These are phyloP conservation scores for Acorus calamus DNA, from an alignment of 106 monocot genomes.

Conservation along the genomic window DNA sequence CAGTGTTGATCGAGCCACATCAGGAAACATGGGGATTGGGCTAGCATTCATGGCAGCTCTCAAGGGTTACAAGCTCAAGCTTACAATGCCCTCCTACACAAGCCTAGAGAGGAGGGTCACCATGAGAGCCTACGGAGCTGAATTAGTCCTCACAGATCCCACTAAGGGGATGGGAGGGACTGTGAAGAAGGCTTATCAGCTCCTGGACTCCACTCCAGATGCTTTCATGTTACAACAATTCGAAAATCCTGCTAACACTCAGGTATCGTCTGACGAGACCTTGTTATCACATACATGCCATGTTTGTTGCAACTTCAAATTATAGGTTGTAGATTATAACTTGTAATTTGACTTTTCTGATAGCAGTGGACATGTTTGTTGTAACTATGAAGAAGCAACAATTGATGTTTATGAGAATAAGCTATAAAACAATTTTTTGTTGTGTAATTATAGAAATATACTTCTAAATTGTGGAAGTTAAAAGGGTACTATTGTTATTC, in stretches of 20 bases:
- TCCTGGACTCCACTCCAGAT: slow-evolving; percentile 52
- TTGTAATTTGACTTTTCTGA: too few species aligned
- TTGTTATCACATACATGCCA: too few species aligned
- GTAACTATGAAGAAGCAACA: too few species aligned
- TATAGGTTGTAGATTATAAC: too few species aligned
- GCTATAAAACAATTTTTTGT: too few species aligned
- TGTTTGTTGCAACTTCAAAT: too few species aligned
- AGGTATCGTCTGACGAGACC: slow-evolving; percentile 26
- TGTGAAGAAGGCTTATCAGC: slow-evolving; percentile 80
- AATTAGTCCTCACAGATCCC: slow-evolving; percentile 87
- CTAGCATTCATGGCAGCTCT: slow-evolving; percentile 68
- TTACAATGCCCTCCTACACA: slow-evolving; percentile 97
- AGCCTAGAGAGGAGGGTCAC: slow-evolving; percentile 87
- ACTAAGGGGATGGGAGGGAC: slow-evolving; percentile 95
- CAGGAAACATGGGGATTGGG: slow-evolving; percentile 96
- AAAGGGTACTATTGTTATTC: too few species aligned
- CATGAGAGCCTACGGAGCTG: slow-evolving; percentile 87
- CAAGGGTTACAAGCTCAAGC: slow-evolving; percentile 84
- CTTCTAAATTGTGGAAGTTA: too few species aligned
- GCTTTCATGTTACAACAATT: slow-evolving; percentile 95
- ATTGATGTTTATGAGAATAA: too few species aligned
- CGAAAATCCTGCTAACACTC: slow-evolving; percentile 81
- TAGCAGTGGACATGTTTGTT: too few species aligned
- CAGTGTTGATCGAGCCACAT: slow-evolving; percentile 92
- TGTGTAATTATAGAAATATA: too few species aligned